A percentile compares a stretch with the other conserved stretches of the same genome.
These are phyloP conservation scores for Luzula sylvatica DNA, from an alignment of 176 grass and related monocot genomes.

Conservation along the genomic window DNA sequence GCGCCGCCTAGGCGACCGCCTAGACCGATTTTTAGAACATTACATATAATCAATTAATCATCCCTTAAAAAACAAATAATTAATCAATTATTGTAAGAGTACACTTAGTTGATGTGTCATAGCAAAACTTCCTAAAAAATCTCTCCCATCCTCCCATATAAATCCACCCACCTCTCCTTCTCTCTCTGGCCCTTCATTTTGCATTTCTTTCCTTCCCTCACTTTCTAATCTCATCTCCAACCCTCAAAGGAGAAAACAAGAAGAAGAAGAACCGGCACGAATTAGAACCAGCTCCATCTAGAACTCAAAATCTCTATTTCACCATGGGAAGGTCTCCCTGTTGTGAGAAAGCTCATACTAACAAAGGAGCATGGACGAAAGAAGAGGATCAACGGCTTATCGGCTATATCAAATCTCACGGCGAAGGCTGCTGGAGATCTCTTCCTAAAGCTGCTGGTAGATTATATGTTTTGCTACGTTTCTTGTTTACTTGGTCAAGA, in stretches of 20 bases:
- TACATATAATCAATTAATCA: no score
- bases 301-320: neutral
- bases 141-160: conserved; percentile 13
- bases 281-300: neutral
- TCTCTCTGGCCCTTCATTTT: conserved; percentile 15
- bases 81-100: neutral
- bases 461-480: neutral
- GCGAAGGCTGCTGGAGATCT: conserved; percentile 80
- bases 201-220: neutral
- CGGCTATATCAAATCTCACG: conserved; percentile 67
- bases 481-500: neutral
- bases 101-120: conserved; percentile 11
- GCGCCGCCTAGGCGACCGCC: no score
- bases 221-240: conserved; percentile 19
- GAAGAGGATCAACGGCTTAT: conserved; percentile 79
- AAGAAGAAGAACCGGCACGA: neutral
- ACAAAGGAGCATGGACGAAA: conserved; percentile 93
- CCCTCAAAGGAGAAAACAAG: conserved; percentile 16
- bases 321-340: conserved; percentile 90
- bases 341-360: conserved; percentile 90
- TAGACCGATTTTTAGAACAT: no score
- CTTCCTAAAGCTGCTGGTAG: conserved; percentile 75
- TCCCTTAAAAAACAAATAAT: no score
- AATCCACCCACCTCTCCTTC: conserved; percentile 8
- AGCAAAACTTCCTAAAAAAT: conserved; percentile 13